Evolutionary conservation across 192 early-diverging fungal genomes (phyloP).

Genomic region (Neocallimastix lanati): DNA sequence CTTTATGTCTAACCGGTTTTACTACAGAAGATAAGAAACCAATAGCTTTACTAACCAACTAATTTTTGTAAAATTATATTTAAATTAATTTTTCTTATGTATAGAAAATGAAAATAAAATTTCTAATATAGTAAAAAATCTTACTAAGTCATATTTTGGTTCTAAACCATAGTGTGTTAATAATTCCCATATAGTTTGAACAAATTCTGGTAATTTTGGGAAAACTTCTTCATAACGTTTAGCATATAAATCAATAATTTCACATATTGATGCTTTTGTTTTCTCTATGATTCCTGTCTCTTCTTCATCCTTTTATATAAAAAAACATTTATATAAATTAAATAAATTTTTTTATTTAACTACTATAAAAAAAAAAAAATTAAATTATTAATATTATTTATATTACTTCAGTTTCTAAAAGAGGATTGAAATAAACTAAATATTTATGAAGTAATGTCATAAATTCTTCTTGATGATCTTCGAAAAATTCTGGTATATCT

Average conservation of each 20-base stretch:
- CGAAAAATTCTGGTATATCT: conserved; percentile 92
- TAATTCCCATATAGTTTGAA: conserved; percentile 72
- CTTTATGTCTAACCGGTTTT: conserved; percentile 43
- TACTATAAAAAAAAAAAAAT: no score
- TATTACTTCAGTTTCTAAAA: conserved; percentile 37
- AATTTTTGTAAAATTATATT: no score
- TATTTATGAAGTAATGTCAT: conserved; percentile 80
- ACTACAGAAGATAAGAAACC: conserved; percentile 77
- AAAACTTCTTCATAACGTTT: conserved; percentile 85
- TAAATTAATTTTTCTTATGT: no score
- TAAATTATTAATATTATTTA: no score
- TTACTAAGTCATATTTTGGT: conserved; percentile 62
- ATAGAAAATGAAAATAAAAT: no score
- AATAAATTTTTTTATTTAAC: no score
- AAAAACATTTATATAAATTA: no score
- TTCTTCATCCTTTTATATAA: conserved; percentile 47
- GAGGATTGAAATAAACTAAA: conserved; percentile 56
- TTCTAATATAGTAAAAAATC: neutral
- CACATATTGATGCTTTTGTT: conserved; percentile 83
- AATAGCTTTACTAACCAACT: conserved; percentile 83
- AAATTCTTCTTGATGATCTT: conserved; percentile 69
- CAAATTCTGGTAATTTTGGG: conserved; percentile 52
- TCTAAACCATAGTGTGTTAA: conserved; percentile 52
- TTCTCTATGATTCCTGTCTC: conserved; percentile 68
- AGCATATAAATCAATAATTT: conserved; percentile 76